Evolutionary conservation across 495 filamentous ascomycete genomes (phyloP).

Genomic region (Annulohypoxylon nitens): DNA sequence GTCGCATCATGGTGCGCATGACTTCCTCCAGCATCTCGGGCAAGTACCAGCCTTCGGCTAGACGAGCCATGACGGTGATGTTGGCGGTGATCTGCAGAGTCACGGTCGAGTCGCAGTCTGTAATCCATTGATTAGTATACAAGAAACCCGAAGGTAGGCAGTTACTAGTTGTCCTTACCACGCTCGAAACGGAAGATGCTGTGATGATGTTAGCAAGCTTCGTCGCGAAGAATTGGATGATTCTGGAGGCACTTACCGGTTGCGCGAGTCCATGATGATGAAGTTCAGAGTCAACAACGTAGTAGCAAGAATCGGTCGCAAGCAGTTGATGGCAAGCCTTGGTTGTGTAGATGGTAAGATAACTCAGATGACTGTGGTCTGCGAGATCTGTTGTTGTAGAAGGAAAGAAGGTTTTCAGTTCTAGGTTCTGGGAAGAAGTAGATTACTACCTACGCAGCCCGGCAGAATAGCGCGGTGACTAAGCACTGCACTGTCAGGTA

Average conservation of each 20-base stretch:
- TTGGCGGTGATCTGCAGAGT: background rate
- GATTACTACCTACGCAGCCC: too few species aligned
- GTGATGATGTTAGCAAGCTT: background rate
- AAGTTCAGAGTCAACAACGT: too few species aligned
- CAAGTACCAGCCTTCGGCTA: background rate
- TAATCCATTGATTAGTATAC: background rate
- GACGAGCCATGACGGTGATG: background rate
- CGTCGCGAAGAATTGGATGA: background rate
- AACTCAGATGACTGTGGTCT: too few species aligned
- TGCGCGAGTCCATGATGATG: background rate
- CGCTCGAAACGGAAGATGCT: background rate
- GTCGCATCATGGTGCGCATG: background rate
- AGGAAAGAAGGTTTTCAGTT: too few species aligned
- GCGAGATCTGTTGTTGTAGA: too few species aligned
- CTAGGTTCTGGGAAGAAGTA: too few species aligned
- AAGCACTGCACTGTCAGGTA: too few species aligned
- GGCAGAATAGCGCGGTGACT: too few species aligned
- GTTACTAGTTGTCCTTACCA: background rate
- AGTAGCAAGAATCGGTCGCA: too few species aligned
- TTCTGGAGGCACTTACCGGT: background rate
- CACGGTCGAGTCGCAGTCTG: background rate
- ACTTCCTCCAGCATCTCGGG: background rate
- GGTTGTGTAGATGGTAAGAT: too few species aligned
- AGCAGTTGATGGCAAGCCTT: too few species aligned
- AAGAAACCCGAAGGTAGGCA: too few species aligned